These are phyloP conservation scores for Colletotrichum noveboracense DNA, from an alignment of 2,329 filamentous ascomycete species.

Conservation along the genomic window DNA sequence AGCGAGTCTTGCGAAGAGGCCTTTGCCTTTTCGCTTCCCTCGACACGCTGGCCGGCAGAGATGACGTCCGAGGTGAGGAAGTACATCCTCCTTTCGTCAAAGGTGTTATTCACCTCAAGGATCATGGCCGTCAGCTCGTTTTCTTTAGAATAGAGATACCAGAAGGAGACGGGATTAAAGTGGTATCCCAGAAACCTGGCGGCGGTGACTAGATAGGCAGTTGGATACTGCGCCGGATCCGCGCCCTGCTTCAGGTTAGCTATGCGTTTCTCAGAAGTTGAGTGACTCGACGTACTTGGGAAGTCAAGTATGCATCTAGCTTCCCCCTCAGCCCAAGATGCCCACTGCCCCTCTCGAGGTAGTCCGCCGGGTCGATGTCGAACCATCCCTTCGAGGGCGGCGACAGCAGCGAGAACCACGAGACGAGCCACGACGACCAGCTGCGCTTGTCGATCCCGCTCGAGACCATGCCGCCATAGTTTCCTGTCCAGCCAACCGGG, in stretches of 20 bases:
- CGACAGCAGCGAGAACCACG: slow-evolving; percentile 34
- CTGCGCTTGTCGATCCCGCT: slow-evolving; percentile 31
- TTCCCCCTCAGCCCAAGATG: slow-evolving; percentile 66
- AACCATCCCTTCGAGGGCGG: slow-evolving; percentile 53
- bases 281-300: slow-evolving; percentile 49
- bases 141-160: slow-evolving; percentile 72
- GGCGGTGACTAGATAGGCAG: slow-evolving; percentile 75
- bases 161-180: slow-evolving; percentile 80
- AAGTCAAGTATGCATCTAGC: slow-evolving; percentile 62
- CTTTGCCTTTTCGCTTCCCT: not conserved
- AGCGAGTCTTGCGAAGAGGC: not conserved
- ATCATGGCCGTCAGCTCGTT: slow-evolving; percentile 68
- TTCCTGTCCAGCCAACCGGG: slow-evolving; percentile 67
- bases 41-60: slow-evolving; percentile 19
- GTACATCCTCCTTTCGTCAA: slow-evolving; percentile 74
- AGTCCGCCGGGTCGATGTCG: slow-evolving; percentile 62
- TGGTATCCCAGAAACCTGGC: slow-evolving; percentile 72
- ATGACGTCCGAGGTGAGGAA: slow-evolving; percentile 52
- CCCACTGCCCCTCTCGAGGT: slow-evolving; percentile 60
- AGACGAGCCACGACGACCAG: slow-evolving; percentile 35
- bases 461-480: slow-evolving; percentile 62
- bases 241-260: slow-evolving; percentile 49
- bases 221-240: slow-evolving; percentile 64
- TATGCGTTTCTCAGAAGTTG: not conserved
- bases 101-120: slow-evolving; percentile 79